phyloP scores from a whole-genome alignment of 139 green algal genomes.

The Chlorella sp. region DNA sequence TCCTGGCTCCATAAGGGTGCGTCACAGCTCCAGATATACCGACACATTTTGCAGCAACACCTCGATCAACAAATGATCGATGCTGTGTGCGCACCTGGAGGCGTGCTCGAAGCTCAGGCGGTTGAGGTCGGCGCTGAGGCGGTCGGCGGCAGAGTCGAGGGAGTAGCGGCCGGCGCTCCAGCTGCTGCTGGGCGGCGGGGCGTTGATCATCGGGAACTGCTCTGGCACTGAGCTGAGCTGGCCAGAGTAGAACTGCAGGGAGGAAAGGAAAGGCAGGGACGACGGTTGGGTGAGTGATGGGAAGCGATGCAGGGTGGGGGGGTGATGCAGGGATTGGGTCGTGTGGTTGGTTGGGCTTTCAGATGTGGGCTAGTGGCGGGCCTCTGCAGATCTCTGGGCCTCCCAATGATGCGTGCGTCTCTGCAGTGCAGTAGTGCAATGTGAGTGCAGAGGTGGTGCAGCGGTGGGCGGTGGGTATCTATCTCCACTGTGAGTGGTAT shows the following conservation, averaged over 20 bases:
- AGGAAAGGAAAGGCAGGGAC: neutral
- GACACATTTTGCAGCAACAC: too few relatives aligned
- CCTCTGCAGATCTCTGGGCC: too few relatives aligned
- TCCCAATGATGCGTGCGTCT: too few relatives aligned
- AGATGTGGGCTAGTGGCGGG: neutral
- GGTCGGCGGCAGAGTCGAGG: neutral
- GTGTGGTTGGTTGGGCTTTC: neutral
- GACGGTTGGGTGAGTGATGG: too few relatives aligned
- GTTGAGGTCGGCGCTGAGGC: slow-evolving; percentile 29
- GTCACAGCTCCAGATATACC: too few relatives aligned
- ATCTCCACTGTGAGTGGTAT: too few relatives aligned
- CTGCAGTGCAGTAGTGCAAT: too few relatives aligned
- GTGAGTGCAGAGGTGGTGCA: neutral
- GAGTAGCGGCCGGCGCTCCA: slow-evolving; percentile 17
- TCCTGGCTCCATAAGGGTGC: too few relatives aligned
- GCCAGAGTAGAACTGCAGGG: slow-evolving; percentile 22
- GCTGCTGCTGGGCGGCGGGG: neutral
- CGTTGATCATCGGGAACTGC: slow-evolving; percentile 35
- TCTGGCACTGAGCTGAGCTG: slow-evolving; percentile 40
- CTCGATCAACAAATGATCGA: too few relatives aligned
- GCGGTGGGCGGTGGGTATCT: neutral
- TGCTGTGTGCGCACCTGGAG: neutral
- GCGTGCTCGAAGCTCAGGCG: slow-evolving; percentile 39
- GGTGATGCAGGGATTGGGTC: neutral
- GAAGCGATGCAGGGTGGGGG: neutral